phyloP scores from a whole-genome alignment of 495 filamentous ascomycete species.

The Podospora comata region DNA sequence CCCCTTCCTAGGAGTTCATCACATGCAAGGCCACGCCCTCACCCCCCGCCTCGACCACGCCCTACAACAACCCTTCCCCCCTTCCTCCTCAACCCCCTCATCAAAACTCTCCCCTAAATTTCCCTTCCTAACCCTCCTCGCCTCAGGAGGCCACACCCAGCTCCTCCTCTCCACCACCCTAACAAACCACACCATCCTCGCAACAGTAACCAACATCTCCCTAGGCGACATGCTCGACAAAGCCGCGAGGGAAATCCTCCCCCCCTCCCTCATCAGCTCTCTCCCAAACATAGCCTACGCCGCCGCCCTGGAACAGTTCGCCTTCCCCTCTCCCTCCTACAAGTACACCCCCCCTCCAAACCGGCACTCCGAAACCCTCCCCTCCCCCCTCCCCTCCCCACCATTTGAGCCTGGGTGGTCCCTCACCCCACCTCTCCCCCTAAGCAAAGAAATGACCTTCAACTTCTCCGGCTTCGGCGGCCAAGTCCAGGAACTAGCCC shows the following conservation, averaged over 20 bases:
- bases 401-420: slow-evolving; percentile 23
- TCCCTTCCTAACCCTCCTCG: slow-evolving; percentile 86
- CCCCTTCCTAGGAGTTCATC: slow-evolving; percentile 81
- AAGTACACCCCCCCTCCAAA: slow-evolving; percentile 54
- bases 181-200: slow-evolving; percentile 65
- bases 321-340: slow-evolving; percentile 57
- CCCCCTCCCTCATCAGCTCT: slow-evolving; percentile 42
- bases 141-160: slow-evolving; percentile 88
- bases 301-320: slow-evolving; percentile 70
- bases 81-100: slow-evolving; percentile 1
- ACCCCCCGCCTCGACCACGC: slow-evolving; percentile 78
- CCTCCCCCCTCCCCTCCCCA: slow-evolving; percentile 21
- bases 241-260: slow-evolving; percentile 69
- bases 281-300: slow-evolving; percentile 68
- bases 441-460: slow-evolving; percentile 32
- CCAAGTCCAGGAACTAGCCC: slow-evolving; percentile 26
- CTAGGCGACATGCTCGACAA: slow-evolving; percentile 87
- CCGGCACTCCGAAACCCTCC: slow-evolving; percentile 52
- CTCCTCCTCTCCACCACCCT: slow-evolving; percentile 68
- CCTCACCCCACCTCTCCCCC: slow-evolving; percentile 36
- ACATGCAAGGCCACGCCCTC: slow-evolving; percentile 95
- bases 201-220: slow-evolving; percentile 68
- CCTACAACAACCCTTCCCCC: slow-evolving; percentile 35
- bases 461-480: slow-evolving; percentile 41
- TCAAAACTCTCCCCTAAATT: slow-evolving; percentile 46